A percentile compares a stretch with the other conserved stretches of the same genome.
phyloP scores from a whole-genome alignment of 2,329 filamentous ascomycete genomes.

The Trichoderma asperellum region DNA sequence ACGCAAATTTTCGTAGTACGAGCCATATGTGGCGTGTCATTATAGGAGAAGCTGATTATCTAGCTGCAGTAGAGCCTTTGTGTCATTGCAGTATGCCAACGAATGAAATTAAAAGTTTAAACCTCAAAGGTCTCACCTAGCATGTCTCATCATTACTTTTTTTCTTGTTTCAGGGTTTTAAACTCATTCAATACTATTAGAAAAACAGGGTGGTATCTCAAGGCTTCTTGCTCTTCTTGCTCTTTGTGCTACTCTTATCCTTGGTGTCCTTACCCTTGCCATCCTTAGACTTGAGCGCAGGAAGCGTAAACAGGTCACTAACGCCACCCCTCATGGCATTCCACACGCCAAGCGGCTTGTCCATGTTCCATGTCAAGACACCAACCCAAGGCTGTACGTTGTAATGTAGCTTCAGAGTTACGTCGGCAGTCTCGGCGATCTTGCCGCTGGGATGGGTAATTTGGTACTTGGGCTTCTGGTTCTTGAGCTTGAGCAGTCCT shows the following conservation, averaged over 20 bases:
- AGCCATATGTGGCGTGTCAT: not conserved
- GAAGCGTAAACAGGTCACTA: conserved; percentile 67
- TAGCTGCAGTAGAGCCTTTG: not conserved
- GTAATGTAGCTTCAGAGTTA: conserved; percentile 83
- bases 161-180: not conserved
- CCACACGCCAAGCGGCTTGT: conserved; percentile 63
- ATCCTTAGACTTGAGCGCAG: conserved; percentile 65
- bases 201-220: not conserved
- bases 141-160: not conserved
- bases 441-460: conserved; percentile 87
- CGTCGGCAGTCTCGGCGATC: conserved; percentile 73
- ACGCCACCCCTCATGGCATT: conserved; percentile 65
- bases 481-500: conserved; percentile 75
- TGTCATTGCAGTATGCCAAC: not conserved
- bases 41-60: not conserved
- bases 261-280: conserved; percentile 33
- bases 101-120: not conserved
- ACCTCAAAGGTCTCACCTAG: not conserved
- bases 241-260: conserved; percentile 28
- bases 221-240: conserved; percentile 26
- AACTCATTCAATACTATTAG: not conserved
- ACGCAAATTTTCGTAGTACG: not conserved
- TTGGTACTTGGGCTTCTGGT: conserved; percentile 94
- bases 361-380: conserved; percentile 77
- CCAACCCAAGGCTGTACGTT: conserved; percentile 99